Evolutionary conservation across 2,329 filamentous ascomycete species (phyloP), one percentile per base, ranked within the genome.

Genomic region (Bisporella sp.): DNA sequence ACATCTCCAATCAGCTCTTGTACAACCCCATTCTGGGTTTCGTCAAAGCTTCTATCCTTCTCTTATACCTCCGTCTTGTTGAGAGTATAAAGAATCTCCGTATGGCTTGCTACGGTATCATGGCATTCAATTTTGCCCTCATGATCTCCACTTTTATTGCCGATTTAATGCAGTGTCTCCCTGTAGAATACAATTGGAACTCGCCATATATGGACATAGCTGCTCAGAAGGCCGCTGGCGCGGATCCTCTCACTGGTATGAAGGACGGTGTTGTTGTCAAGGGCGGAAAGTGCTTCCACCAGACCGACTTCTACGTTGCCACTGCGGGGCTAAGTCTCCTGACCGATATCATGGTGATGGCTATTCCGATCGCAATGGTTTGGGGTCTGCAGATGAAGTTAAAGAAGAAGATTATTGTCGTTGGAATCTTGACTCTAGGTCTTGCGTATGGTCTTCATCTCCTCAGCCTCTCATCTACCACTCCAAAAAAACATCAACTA

Each of bases 11-110:
- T 21, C 21, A 21, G 21, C 21, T 21, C 2, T 21, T 21, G 21
- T 75, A 75, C 62, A 74, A 73, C 45, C 72, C 72, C 0, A 71
- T 74, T 41, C 57, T 75, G 4, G 69, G 69, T 4, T 63, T 75
- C 11, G 66, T 73, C 54, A 75, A 74, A 59, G 66, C 68, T 5
- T 74, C 72, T 0, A 64, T 73, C 40, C 64, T 75, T 6, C 54
- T 74, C 31, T 72, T 74, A 49, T 65, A 73, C 29, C 64, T 73
- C 28, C 70, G 70, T 1, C 64, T 74, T 2, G 68, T 68, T 52
- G 59, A 68, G 35, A 60, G 69, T 8, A 58, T 54, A 8, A 13
- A 6, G 11, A 39, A 37, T 13, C 47, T 52, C 11, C 49, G 53
- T 41, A 37, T 35, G 7, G 52, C 51, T 21, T 41, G 40, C 9